A percentile compares a stretch with the other conserved stretches of the same genome.
Evolutionary conservation across 1,284 basidiomycete genomes (phyloP).

Genomic region (Malassezia japonica): DNA sequence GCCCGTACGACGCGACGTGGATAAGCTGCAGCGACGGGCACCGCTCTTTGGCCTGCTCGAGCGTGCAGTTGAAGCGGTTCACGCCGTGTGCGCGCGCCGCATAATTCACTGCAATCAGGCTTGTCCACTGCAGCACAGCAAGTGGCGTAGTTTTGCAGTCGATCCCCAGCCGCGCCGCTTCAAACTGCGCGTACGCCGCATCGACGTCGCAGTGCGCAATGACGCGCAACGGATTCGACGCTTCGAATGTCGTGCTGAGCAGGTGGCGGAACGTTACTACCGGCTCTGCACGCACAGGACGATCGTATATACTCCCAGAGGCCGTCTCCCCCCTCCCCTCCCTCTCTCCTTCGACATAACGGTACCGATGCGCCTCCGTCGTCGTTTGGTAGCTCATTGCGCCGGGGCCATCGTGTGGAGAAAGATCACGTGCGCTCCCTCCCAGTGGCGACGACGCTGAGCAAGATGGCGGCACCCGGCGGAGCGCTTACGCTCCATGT

Average conservation of each 20-base stretch:
- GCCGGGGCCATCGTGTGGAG: neutral
- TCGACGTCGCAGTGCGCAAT: conserved; percentile 72
- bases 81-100: conserved; percentile 83
- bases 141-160: conserved; percentile 63
- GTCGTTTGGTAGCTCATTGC: neutral
- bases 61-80: conserved; percentile 54
- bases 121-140: conserved; percentile 84
- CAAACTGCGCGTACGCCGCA: conserved; percentile 57
- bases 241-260: conserved; percentile 9
- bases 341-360: neutral
- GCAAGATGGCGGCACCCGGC: conserved; percentile 4
- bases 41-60: conserved; percentile 59
- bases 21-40: conserved; percentile 77
- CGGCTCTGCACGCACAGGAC: neutral
- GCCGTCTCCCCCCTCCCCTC: neutral
- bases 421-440: neutral
- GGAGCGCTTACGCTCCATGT: conserved; percentile 81
- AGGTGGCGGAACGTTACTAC: conserved; percentile 8
- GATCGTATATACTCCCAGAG: neutral
- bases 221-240: conserved; percentile 50
- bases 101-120: conserved; percentile 85
- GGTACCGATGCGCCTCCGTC: conserved; percentile 3
- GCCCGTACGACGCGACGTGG: conserved; percentile 85
- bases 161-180: conserved; percentile 69
- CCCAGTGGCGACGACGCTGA: neutral